A percentile compares a stretch with the other conserved stretches of the same genome.
Conservation (phyloP, 768 basidiomycete species). For the Pholiota microspora region DNA sequence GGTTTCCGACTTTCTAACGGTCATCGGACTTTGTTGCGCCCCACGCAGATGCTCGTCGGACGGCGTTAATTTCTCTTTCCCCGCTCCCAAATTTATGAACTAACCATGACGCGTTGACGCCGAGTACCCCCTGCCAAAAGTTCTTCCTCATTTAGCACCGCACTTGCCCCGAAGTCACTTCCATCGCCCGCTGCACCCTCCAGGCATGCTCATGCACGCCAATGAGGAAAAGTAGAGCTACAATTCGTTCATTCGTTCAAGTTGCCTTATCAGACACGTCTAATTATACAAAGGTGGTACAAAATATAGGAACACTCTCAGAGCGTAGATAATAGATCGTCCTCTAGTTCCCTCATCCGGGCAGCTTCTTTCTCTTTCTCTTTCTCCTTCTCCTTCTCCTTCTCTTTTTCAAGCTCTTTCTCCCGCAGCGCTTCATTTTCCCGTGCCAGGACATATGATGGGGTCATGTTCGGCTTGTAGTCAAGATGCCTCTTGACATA, state of each 20-base stretch:
- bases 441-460: conserved; percentile 63
- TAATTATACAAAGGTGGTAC: neutral
- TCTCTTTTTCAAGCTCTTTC: conserved; percentile 44
- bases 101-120: neutral
- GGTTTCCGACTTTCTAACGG: neutral
- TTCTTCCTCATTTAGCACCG: neutral
- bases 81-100: neutral
- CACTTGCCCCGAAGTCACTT: neutral
- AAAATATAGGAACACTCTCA: conserved; percentile 15
- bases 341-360: conserved; percentile 62
- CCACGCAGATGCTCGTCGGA: neutral
- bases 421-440: conserved; percentile 61
- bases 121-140: neutral
- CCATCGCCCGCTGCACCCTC: neutral
- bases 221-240: neutral
- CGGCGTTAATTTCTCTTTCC: neutral
- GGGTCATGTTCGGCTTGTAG: conserved; percentile 70
- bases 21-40: neutral
- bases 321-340: conserved; percentile 55
- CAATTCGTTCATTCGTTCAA: neutral
- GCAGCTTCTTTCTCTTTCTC: conserved; percentile 48
- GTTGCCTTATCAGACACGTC: neutral
- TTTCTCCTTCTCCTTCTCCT: conserved; percentile 42
- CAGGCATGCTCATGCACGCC: neutral
- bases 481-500: conserved; percentile 90